Evolutionary conservation across 805 yeast genomes (phyloP).

Genomic region (Lipomyces lipofer): DNA sequence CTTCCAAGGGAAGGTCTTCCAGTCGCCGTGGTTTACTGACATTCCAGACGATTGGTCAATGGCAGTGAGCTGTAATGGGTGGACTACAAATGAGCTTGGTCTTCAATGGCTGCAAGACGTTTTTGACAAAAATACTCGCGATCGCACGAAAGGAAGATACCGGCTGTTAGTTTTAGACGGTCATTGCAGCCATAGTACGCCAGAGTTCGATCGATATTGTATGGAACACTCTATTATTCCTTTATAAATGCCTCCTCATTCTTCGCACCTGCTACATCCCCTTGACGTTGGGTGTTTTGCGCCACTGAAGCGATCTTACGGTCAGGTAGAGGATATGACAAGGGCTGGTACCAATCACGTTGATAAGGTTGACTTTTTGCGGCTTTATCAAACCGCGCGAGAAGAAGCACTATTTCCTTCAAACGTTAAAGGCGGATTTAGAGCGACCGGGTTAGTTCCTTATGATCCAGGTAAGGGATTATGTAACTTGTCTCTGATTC

Average conservation of each 20-base stretch:
- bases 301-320: constrained; percentile 1
- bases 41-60: background rate
- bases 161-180: background rate
- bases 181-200: background rate
- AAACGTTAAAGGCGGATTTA: background rate
- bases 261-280: background rate
- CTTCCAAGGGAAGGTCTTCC: background rate
- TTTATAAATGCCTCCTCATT: background rate
- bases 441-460: background rate
- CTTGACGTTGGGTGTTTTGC: background rate
- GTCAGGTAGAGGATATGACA: background rate
- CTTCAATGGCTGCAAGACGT: background rate
- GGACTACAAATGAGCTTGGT: background rate
- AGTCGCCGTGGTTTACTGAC: background rate
- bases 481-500: background rate
- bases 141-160: background rate
- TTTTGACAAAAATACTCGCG: background rate
- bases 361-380: no score
- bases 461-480: background rate
- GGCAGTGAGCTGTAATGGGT: background rate
- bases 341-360: background rate
- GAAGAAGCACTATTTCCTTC: background rate
- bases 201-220: constrained; percentile 1
- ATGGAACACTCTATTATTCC: background rate
- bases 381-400: background rate